phyloP scores from a whole-genome alignment of 2,329 filamentous ascomycete genomes.

The Ophiostoma sp. region DNA sequence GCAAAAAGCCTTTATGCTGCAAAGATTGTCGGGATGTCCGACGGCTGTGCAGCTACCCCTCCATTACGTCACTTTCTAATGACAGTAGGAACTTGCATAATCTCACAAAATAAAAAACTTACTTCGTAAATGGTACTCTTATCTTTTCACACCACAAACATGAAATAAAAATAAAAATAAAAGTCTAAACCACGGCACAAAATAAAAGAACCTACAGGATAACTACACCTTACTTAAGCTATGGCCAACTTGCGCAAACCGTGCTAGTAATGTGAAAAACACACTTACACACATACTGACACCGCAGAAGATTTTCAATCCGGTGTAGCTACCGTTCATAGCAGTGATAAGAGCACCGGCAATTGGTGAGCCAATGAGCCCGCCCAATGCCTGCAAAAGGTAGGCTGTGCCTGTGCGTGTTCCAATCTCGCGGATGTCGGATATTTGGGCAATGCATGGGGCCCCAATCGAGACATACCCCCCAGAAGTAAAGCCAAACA shows the following conservation, averaged over 20 bases:
- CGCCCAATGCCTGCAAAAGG: not conserved
- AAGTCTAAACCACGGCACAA: no score
- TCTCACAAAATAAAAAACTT: no score
- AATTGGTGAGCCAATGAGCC: not conserved
- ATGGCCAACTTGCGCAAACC: not conserved
- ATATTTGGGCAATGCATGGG: conserved; percentile 10
- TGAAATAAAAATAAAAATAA: no score
- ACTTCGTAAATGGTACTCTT: no score
- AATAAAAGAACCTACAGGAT: not conserved
- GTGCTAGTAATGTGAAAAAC: not conserved
- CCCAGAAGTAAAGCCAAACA: conserved; percentile 7
- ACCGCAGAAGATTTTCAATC: not conserved
- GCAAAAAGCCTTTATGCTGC: no score
- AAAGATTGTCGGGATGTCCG: no score
- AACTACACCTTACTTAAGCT: not conserved
- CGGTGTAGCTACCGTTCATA: conserved; percentile 5
- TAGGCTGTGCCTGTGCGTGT: not conserved
- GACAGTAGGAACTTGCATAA: no score
- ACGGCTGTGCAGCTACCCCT: no score
- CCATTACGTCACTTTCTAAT: no score
- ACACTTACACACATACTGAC: not conserved
- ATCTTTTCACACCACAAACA: no score
- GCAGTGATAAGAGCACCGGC: conserved; percentile 1
- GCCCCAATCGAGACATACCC: not conserved
- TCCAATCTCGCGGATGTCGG: not conserved